These are phyloP conservation scores for Penicillium arizonense DNA, from an alignment of 495 filamentous ascomycete genomes.

Conservation along the genomic window DNA sequence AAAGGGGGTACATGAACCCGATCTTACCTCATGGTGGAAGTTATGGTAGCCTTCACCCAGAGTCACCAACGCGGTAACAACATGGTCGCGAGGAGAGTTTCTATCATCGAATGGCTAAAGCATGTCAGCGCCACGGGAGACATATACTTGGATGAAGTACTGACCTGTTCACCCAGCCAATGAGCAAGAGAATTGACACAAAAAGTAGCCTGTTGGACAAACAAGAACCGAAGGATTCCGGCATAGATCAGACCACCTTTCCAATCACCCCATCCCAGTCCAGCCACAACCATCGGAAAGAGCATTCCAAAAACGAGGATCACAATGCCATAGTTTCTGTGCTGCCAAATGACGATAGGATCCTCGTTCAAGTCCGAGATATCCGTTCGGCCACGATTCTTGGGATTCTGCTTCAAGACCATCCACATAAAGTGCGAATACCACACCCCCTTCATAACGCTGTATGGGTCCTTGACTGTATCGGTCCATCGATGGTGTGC, in stretches of 20 bases:
- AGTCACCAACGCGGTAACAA: conserved; percentile 85
- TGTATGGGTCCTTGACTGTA: conserved; percentile 93
- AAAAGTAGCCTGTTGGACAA: conserved; percentile 95
- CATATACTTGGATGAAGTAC: neutral
- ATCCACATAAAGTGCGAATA: conserved; percentile 91
- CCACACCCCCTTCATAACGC: conserved; percentile 84
- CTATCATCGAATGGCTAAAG: conserved; percentile 83
- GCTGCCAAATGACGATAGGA: conserved; percentile 82
- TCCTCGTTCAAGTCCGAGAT: conserved; percentile 91
- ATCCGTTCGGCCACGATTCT: conserved; percentile 81
- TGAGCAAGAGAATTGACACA: conserved; percentile 94
- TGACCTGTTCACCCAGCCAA: conserved; percentile 78
- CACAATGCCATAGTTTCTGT: conserved; percentile 76
- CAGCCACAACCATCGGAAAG: conserved; percentile 74
- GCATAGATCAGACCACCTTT: conserved; percentile 82
- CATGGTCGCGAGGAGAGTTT: conserved; percentile 88
- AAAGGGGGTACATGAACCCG: neutral
- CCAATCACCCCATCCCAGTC: conserved; percentile 81
- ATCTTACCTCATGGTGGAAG: conserved; percentile 73
- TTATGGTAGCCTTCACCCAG: conserved; percentile 95
- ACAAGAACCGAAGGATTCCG: conserved; percentile 84
- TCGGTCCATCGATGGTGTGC: conserved; percentile 95
- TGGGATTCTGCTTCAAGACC: conserved; percentile 83
- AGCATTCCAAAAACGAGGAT: conserved; percentile 77
- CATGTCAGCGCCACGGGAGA: neutral